Evolutionary conservation across 495 filamentous ascomycete species (phyloP), one percentile per base, ranked within the genome.

Genomic region (Penicillium alfredii): DNA sequence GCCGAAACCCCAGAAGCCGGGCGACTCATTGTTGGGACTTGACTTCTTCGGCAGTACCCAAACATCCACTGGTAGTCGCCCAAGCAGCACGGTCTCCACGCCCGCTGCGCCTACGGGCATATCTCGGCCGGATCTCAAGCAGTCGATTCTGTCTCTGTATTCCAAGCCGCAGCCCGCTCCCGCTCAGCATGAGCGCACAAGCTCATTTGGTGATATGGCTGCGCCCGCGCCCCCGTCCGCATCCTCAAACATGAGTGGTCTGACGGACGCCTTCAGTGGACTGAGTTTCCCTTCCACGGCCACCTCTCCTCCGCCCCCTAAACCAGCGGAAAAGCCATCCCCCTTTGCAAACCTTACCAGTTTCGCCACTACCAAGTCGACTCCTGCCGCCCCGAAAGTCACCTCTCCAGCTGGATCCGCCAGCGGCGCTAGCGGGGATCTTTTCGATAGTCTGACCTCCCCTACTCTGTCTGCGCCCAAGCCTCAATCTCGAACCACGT

Each of bases 131-230:
- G 92, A 98, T 58, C 68, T 98, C 24, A 97, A 97, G 59, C 89
- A 95, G 57, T 96, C 90, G 8, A 98, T 98, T 38, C 65, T 98
- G 8, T 97, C 93, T 2, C 71, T 98, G 6, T 98, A 98, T 54
- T 85, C 92, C 22, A 86, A 89, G 25, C 81, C 85, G 25, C 84
- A 82, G 11, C 72, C 70, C 7, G 51, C 64, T 14, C 77, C 75
- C 33, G 52, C 60, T 22, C 68, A 74, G 38, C 67, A 73, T 39
- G 72, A 74, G 42, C 80, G 80, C 16, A 75, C 73, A 30, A 57
- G 66, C 30, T 78, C 81, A 0, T 83, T 87, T 53, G 84, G 85
- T 24, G 75, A 74, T 30, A 72, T 86, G 68, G 68, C 80, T 40
- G 80, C 79, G 21, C 72, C 78, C 6, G 33, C 68, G 16, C 42